Evolutionary conservation across 2,329 filamentous ascomycete genomes (phyloP).

Genomic region (Apiospora koreana): DNA sequence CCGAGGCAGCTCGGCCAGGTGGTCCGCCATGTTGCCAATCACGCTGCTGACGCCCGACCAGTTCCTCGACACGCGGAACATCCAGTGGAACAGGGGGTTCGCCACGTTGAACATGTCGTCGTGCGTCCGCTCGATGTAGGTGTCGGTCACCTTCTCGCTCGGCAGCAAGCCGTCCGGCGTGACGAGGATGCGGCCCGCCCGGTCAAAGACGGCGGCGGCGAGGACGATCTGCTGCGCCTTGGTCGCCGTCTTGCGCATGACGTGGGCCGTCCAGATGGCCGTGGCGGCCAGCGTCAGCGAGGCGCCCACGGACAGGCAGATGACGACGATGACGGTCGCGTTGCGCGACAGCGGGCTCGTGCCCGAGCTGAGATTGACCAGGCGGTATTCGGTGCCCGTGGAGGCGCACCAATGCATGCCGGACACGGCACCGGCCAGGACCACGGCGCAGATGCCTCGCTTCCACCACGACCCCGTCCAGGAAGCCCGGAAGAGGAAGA

Average conservation of each 20-base stretch:
- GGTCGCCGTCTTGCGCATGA: constrained; percentile 53
- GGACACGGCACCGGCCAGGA: constrained; percentile 74
- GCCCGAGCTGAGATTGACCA: constrained; percentile 47
- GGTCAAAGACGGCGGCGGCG: constrained; percentile 68
- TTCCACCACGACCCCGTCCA: constrained; percentile 85
- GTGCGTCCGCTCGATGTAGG: constrained; percentile 69
- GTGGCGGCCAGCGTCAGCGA: constrained; percentile 60
- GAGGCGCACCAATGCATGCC: constrained; percentile 88
- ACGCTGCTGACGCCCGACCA: constrained; percentile 71
- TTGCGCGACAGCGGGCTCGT: constrained; percentile 54
- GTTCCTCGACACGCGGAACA: constrained; percentile 77
- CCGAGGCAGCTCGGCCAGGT: constrained; percentile 57
- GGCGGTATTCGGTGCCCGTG: constrained; percentile 67
- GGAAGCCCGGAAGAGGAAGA: constrained; percentile 73
- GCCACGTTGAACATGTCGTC: constrained; percentile 75
- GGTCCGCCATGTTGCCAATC: constrained; percentile 70
- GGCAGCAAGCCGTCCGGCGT: constrained; percentile 70
- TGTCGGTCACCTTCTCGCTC: constrained; percentile 75
- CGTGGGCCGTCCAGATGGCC: constrained; percentile 54
- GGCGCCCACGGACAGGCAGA: constrained; percentile 64
- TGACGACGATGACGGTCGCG: constrained; percentile 72
- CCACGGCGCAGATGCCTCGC: constrained; percentile 62
- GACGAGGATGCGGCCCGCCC: constrained; percentile 66
- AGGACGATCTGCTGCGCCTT: constrained; percentile 63
- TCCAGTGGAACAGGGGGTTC: constrained; percentile 84